Evolutionary conservation across 768 basidiomycete species (phyloP).

Genomic region (Pisolithus tinctorius): DNA sequence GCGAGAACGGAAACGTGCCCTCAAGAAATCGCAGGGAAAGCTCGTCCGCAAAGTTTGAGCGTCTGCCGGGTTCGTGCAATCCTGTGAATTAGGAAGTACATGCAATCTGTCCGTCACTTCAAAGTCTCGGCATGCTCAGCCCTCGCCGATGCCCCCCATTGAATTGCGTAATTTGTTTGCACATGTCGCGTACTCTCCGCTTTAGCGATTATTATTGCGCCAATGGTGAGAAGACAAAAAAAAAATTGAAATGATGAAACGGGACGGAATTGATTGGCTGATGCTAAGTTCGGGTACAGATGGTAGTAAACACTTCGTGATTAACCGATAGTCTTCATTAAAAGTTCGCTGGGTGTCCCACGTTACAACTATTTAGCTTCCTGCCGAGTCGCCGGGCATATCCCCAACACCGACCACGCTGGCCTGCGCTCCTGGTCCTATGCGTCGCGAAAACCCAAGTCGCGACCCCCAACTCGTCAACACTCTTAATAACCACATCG

Average conservation of each 20-base stretch:
- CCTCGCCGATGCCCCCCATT: not conserved
- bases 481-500: slow-evolving; percentile 71
- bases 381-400: slow-evolving; percentile 4
- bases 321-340: not conserved
- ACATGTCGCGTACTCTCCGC: not conserved
- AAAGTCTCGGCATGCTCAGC: no score
- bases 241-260: not conserved
- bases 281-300: not conserved
- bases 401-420: slow-evolving; percentile 10
- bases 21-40: slow-evolving; percentile 69
- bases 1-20: slow-evolving; percentile 65
- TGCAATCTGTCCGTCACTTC: not conserved
- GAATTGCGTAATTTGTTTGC: not conserved
- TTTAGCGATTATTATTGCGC: not conserved
- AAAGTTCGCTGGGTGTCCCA: no score
- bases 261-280: not conserved
- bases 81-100: not conserved
- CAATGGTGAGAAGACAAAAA: not conserved
- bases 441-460: slow-evolving; percentile 40
- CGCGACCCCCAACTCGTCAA: slow-evolving; percentile 73
- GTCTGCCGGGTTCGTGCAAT: not conserved
- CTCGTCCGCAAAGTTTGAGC: slow-evolving; percentile 41
- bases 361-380: no score
- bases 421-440: slow-evolving; percentile 12
- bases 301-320: not conserved